Conservation (phyloP, 495 filamentous ascomycete genomes). For the Neurospora cerealis region DNA sequence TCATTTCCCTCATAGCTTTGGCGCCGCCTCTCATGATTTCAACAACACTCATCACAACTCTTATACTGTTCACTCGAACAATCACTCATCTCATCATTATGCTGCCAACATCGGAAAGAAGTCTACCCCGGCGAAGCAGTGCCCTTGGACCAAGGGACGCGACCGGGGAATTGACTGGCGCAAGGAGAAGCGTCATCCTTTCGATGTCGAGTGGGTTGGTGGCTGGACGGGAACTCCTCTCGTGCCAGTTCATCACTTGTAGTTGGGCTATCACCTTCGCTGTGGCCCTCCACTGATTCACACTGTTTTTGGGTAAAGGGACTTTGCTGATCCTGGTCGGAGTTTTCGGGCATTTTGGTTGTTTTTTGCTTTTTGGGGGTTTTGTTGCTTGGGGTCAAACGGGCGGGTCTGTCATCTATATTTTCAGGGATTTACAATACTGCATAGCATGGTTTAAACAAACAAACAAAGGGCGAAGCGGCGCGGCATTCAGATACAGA, state of each 20-base stretch:
- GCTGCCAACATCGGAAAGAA: conserved; percentile 9
- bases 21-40: conserved; percentile 23
- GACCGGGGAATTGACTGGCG: conserved; percentile 55
- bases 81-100: conserved; percentile 16
- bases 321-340: conserved; percentile 20
- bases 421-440: conserved; percentile 8
- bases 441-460: conserved; percentile 28
- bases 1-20: conserved; percentile 19
- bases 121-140: conserved; percentile 27
- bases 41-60: conserved; percentile 13
- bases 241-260: conserved; percentile 40
- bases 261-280: conserved; percentile 33
- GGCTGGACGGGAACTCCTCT: conserved; percentile 46
- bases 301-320: conserved; percentile 9
- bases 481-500: conserved; percentile 3
- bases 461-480: conserved; percentile 8
- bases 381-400: conserved; percentile 3
- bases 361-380: conserved; percentile 10
- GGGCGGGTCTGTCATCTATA: conserved; percentile 8
- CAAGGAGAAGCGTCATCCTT: conserved; percentile 51
- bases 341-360: conserved; percentile 11
- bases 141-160: conserved; percentile 37
- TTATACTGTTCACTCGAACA: conserved; percentile 13
- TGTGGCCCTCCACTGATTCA: conserved; percentile 19
- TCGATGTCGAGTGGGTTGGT: conserved; percentile 84